Conservation (phyloP, 2,329 filamentous ascomycete species). For the Dothistroma pini region DNA sequence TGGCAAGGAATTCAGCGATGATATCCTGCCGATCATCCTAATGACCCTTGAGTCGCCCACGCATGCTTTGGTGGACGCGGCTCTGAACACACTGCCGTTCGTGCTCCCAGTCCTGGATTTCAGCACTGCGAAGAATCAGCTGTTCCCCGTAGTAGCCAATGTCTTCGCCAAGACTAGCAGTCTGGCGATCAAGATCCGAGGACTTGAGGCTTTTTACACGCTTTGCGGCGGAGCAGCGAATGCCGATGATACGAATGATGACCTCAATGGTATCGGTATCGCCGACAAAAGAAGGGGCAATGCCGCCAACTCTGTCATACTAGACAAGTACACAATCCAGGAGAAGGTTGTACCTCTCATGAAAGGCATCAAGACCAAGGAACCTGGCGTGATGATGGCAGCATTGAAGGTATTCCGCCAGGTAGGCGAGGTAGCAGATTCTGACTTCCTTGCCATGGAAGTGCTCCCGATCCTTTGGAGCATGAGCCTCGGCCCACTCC, state of each 20-base stretch:
- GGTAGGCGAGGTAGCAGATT: constrained; percentile 76
- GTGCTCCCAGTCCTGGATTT: constrained; percentile 91
- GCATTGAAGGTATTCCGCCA: constrained; percentile 79
- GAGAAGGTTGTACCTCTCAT: constrained; percentile 92
- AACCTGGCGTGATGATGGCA: constrained; percentile 96
- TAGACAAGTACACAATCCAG: constrained; percentile 98
- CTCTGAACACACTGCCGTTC: constrained; percentile 70
- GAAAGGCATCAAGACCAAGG: constrained; percentile 93
- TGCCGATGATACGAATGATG: constrained; percentile 53
- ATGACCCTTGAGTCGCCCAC: constrained; percentile 84
- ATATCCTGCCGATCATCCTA: constrained; percentile 81
- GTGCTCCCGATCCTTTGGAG: constrained; percentile 85
- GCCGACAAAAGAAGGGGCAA: constrained; percentile 44
- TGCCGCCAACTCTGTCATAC: constrained; percentile 54
- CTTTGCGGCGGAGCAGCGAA: constrained; percentile 71
- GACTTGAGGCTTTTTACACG: constrained; percentile 82
- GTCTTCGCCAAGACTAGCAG: constrained; percentile 94
- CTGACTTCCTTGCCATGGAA: constrained; percentile 88
- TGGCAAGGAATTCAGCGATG: constrained; percentile 93
- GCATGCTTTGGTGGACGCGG: constrained; percentile 82
- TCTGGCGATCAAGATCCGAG: constrained; percentile 89
- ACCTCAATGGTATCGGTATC: constrained; percentile 66
- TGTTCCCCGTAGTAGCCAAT: constrained; percentile 85
- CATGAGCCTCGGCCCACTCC: constrained; percentile 84
- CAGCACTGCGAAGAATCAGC: constrained; percentile 91